These are phyloP conservation scores for Penicillium goetzii DNA, from an alignment of 495 filamentous ascomycete species.

Conservation along the genomic window DNA sequence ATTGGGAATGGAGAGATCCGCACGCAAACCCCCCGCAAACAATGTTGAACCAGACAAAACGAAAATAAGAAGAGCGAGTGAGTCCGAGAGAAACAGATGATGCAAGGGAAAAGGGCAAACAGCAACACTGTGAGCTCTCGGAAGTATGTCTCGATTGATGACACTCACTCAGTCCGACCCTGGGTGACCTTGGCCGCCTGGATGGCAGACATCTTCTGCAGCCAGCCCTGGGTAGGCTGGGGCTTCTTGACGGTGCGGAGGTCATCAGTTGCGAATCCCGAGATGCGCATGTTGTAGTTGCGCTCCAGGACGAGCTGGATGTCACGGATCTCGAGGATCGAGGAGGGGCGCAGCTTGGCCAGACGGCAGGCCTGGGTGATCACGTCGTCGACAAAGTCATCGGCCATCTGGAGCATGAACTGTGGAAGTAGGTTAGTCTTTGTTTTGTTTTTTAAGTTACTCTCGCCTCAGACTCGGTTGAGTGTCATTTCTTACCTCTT, in stretches of 20 bases:
- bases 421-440: slow-evolving; percentile 40
- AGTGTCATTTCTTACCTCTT: slow-evolving; percentile 68
- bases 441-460: not conserved
- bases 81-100: not conserved
- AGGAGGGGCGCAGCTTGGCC: slow-evolving; percentile 88
- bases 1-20: not conserved
- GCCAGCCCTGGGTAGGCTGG: slow-evolving; percentile 83
- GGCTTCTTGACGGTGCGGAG: slow-evolving; percentile 91
- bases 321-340: slow-evolving; percentile 87
- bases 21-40: slow-evolving; percentile 1
- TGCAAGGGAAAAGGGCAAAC: not conserved
- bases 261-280: slow-evolving; percentile 92
- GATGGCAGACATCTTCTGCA: slow-evolving; percentile 93
- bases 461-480: not conserved
- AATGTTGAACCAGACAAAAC: not conserved
- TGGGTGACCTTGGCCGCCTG: slow-evolving; percentile 82
- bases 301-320: slow-evolving; percentile 94
- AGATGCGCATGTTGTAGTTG: slow-evolving; percentile 97
- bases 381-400: slow-evolving; percentile 92
- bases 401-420: slow-evolving; percentile 86
- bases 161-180: slow-evolving; percentile 43
- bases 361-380: slow-evolving; percentile 84
- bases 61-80: not conserved
- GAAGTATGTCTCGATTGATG: not conserved
- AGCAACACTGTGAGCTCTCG: not conserved